Conservation (phyloP, 345 rosid genomes). For the Syzygium aromaticum region DNA sequence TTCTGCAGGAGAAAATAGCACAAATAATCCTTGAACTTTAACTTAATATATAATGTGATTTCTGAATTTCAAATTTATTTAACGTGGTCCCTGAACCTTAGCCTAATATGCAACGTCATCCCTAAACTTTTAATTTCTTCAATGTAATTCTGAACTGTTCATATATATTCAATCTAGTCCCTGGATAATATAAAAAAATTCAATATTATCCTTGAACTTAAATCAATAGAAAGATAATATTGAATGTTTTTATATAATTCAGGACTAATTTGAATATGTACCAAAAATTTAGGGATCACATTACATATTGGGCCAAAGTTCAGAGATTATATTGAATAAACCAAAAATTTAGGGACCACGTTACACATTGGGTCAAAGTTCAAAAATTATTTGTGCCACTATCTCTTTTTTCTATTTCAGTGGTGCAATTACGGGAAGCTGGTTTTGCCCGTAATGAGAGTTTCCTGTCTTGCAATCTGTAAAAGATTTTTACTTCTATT, state of each 20-base stretch:
- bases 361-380: no score
- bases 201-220: no score
- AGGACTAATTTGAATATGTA: not conserved
- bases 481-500: not conserved
- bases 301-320: not conserved
- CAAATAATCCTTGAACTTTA: accelerated
- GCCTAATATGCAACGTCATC: accelerated
- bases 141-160: accelerated
- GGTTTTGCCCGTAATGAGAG: not conserved
- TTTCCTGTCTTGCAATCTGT: not conserved
- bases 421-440: not conserved
- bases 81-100: accelerated
- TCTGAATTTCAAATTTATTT: accelerated
- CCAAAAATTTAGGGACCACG: no score
- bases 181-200: accelerated
- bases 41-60: accelerated
- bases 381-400: no score
- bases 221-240: not conserved
- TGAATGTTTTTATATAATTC: no score
- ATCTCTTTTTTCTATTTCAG: no score
- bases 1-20: accelerated
- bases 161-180: accelerated
- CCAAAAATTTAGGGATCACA: accelerated
- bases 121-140: accelerated
- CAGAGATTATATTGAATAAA: accelerated